Evolutionary conservation across 495 filamentous ascomycete species (phyloP).

Genomic region (Massariosphaeria phaeospora): DNA sequence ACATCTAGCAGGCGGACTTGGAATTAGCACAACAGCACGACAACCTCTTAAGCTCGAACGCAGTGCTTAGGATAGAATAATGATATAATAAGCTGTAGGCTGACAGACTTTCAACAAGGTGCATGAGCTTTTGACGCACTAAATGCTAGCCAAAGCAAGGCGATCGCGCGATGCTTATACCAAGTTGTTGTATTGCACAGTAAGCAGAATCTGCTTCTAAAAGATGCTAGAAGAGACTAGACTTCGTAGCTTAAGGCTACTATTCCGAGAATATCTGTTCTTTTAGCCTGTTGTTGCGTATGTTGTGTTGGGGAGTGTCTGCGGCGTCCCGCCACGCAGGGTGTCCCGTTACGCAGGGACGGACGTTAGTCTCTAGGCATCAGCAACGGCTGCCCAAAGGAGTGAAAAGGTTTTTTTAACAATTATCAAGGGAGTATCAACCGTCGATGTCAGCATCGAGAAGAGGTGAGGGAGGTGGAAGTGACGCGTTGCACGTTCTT

Average conservation of each 20-base stretch:
- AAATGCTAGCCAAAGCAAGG: neutral
- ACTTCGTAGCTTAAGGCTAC: neutral
- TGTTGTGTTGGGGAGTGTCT: neutral
- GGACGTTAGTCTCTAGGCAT: no score
- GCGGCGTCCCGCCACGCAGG: no score
- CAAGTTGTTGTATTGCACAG: conserved; percentile 1
- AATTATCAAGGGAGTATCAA: no score
- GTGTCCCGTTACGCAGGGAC: no score
- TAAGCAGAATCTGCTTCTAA: conserved; percentile 2
- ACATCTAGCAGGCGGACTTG: neutral
- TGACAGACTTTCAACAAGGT: neutral
- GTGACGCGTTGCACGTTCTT: no score
- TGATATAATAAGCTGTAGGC: no score
- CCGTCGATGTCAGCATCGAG: no score
- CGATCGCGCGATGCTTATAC: neutral
- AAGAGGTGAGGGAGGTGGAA: no score
- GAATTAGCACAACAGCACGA: no score
- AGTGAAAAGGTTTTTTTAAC: no score
- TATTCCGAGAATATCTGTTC: conserved; percentile 9
- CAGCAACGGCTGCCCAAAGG: no score
- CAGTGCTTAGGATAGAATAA: neutral
- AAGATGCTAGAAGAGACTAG: neutral
- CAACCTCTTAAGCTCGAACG: neutral
- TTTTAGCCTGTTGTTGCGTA: neutral
- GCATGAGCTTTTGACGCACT: neutral